Base-by-base conservation (phyloP, 768 basidiomycete genomes). In the Trametes villosa region DNA sequence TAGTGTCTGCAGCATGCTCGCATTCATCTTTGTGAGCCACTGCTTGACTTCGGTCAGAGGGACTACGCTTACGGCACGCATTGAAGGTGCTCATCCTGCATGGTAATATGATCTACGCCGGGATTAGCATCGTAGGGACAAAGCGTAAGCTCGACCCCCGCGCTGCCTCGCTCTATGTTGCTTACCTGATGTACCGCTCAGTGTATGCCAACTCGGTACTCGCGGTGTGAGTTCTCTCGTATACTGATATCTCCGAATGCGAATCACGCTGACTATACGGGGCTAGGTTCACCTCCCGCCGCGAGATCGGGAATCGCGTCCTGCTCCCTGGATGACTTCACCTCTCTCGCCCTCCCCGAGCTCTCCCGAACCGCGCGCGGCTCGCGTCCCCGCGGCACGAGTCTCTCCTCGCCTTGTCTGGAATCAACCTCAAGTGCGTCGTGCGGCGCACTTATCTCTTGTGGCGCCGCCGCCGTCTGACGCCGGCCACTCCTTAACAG, bases 91-190 rank as follows among this genome's bases (percentile, higher is more conserved):
- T 49, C 6, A 49, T 49, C 31, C 48, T 49, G 11, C 48, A 30
- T n/a, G 48, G 48, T n/a, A 49, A 49, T 20, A 30, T 49, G 6
- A 33, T 49, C 48, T 53, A 53, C 15, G 52, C 52, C 15, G 52
- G 52, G 6, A 13, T 53, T 24, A 53, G 52, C 52, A 31, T 53
- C 40, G 40, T 44, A 26, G 52, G 52, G 2, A 42, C 52, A 17
- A 53, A 53, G 20, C 40, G n/a, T n/a, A n/a, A n/a, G 52, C 42
- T 9, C 22, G 50, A n/a, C 27, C 12, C 17, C 13, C n/a, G n/a
- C n/a, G n/a, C 27, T 20, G 17, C 29, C 11, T n/a, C 12, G 12
- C 18, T 15, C 26, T 36, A 2, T 5, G 11, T n/a, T n/a, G n/a
- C n/a, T n/a, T n/a, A n/a, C 17, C 24, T 41, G 1, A 2, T 31